Base-by-base conservation (phyloP, 768 basidiomycete genomes). In the Tulasnella sp. region DNA sequence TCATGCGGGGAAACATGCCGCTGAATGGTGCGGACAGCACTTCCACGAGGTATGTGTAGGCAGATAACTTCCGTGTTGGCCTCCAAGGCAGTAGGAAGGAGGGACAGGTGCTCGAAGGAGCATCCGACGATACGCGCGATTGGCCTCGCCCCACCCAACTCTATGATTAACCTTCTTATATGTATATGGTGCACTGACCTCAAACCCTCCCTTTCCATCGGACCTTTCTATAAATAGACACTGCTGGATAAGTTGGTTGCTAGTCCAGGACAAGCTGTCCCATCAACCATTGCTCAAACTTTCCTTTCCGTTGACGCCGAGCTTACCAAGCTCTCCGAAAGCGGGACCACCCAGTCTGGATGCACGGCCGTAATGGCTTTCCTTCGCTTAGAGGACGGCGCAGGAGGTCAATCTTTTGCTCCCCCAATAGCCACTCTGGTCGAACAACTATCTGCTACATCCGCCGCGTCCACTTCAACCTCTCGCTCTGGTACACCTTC, bases 311-410 rank as follows among this genome's bases (percentile, higher is more conserved):
- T 99, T 76, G 97, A 99, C 81, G 87, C 85, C 68, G 86, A 88
- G 76, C 87, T 99, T 39, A 96, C 94, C 22, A 88, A 86, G 68
- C 90, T 98, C 80, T 91, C 95, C 74, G 92, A 93, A 7, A 91
- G 93, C 52, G 94, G 94, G 79, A 95, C 93, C 83, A 96, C 97
- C 70, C 94, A 97, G 80, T 96, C 94, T 8, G 97, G 97, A 1
- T 99, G 97, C 81, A 99, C 97, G 4, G 97, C 94, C 4, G 97
- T 97, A 42, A 96, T 93, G 37, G 95, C 95, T 2, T 97, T 99
- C 83, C 87, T 99, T 72, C 92, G 97, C 17, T 84, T 98, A 77
- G 97, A 99, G 83, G 94, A 95, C 79, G 85, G 84, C 1, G 85
- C 90, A 19, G 93, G 93, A 40, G 85, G 85, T 38, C 93, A 95